A percentile compares a stretch with the other conserved stretches of the same genome.
Evolutionary conservation across 345 rosid genomes (phyloP).

Genomic region (Barbarea vulgaris): DNA sequence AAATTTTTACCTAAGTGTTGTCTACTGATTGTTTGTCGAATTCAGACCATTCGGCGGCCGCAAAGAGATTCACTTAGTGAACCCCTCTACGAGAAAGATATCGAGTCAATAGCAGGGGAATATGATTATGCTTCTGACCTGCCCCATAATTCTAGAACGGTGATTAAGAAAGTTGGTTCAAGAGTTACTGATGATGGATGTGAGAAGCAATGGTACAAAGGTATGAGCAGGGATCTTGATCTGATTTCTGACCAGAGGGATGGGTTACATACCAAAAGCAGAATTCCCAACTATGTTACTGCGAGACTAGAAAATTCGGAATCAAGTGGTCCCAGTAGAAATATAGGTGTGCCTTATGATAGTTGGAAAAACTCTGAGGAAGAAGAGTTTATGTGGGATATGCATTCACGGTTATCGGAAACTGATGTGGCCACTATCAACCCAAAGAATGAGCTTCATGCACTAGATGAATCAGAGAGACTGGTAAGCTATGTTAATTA

Average conservation of each 20-base stretch:
- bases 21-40: constrained; percentile 26
- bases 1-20: constrained; percentile 2
- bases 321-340: constrained; percentile 48
- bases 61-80: constrained; percentile 57
- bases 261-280: constrained; percentile 61
- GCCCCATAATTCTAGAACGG: constrained; percentile 54
- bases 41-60: constrained; percentile 55
- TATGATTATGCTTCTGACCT: constrained; percentile 66
- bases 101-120: constrained; percentile 53
- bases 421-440: constrained; percentile 51
- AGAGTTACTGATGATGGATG: constrained; percentile 62
- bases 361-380: constrained; percentile 98
- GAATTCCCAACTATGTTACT: constrained; percentile 49
- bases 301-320: constrained; percentile 53
- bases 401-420: constrained; percentile 70
- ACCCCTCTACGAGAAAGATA: constrained; percentile 59
- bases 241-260: constrained; percentile 62
- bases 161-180: constrained; percentile 55
- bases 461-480: constrained; percentile 63
- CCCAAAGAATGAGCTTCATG: constrained; percentile 58
- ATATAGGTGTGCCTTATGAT: constrained; percentile 48
- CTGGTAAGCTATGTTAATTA: constrained; percentile 52
- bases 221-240: constrained; percentile 54
- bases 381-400: constrained; percentile 97
- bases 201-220: constrained; percentile 63